Percentiles rank a stretch among this genome's conserved stretches.
Conservation (phyloP, 345 rosid species). For the Aquilaria malaccensis region DNA sequence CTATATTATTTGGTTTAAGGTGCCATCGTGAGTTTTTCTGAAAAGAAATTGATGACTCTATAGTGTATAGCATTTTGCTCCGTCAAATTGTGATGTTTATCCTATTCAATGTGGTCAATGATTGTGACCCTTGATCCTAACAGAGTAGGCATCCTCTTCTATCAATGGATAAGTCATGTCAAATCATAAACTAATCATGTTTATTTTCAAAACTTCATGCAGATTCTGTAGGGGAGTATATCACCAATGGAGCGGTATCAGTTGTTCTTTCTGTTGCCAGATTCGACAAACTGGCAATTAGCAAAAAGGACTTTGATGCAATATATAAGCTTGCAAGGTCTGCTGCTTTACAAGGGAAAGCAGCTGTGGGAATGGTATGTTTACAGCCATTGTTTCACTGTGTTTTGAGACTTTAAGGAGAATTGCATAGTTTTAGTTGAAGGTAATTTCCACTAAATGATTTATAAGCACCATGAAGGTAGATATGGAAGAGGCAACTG, state of each 20-base stretch:
- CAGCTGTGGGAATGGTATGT: conserved; percentile 32
- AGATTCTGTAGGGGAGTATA: conserved; percentile 41
- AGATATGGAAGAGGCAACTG: no score
- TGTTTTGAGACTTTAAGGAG: neutral
- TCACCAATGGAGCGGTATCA: conserved; percentile 42
- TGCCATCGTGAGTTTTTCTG: no score
- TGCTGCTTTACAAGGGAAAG: conserved; percentile 34
- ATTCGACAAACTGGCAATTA: conserved; percentile 37
- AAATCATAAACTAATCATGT: no score
- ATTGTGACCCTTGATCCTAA: no score
- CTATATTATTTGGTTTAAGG: no score
- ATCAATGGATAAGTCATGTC: neutral
- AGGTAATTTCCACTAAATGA: no score
- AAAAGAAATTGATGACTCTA: no score
- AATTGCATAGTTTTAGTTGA: no score
- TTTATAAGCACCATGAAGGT: no score
- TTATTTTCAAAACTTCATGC: conserved; percentile 7
- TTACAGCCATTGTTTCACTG: neutral
- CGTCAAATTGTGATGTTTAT: no score
- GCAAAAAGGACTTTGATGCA: conserved; percentile 20
- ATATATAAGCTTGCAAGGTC: conserved; percentile 29
- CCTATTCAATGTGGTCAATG: no score
- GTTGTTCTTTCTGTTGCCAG: conserved; percentile 54
- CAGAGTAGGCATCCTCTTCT: neutral
- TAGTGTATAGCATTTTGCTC: no score